Evolutionary conservation across 768 basidiomycete genomes (phyloP), one percentile per base, ranked within the genome.

Genomic region (Melanogaster broomeanus): DNA sequence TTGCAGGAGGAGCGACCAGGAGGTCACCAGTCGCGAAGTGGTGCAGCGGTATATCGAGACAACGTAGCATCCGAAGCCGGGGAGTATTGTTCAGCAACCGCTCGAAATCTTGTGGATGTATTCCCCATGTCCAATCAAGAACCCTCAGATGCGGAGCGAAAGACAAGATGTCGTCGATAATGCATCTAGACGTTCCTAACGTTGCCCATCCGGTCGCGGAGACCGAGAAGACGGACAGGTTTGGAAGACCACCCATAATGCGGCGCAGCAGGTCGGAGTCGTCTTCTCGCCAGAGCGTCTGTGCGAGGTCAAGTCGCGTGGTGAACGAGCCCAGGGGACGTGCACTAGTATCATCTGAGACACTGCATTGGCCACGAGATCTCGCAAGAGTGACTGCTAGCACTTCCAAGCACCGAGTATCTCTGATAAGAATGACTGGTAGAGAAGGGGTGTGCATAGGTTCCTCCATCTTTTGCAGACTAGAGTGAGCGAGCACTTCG

Each of bases 391-490:
- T 42, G 24, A 8, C 15, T 24, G 33, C 30, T 24, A 56, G 40
- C 4, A 44, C 47, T 42, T 38, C 28, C 2, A 47, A 25, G 38
- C 35, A 41, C 33, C 40, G n/a, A 21, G 25, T 30, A 8, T 38
- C 33, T 3, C 45, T 52, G 15, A 53, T 33, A 11, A 54, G 18
- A 21, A 56, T 42, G 51, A 35, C 7, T 37, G 28, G 40, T 56
- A 56, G 16, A 56, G 54, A 39, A 54, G 46, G 15, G 49, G 43
- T 4, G 44, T 40, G 31, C 53, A 53, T 12, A 56, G 33, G 19
- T n/a, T 10, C 43, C 45, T 30, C 54, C 54, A 56, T 19, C 16
- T 8, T 28, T 48, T 56, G 45, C 54, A 56, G 4, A 56, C 54
- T 3, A 45, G 54, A 22, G 43, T 45, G 9, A 56, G 45, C 21